Evolutionary conservation across 345 rosid species (phyloP).

Genomic region (Rhodomyrtus tomentosa): DNA sequence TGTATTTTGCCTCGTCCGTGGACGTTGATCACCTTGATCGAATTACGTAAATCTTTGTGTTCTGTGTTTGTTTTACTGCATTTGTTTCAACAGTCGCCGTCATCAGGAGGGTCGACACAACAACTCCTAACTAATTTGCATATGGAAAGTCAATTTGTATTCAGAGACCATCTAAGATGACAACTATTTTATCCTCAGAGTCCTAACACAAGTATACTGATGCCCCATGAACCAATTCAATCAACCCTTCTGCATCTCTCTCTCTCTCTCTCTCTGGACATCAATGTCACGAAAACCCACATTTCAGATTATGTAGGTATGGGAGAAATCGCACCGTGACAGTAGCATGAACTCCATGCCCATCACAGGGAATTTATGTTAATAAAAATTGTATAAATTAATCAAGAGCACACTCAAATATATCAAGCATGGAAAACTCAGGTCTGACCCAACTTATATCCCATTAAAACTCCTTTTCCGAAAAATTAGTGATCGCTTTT

Average conservation of each 20-base stretch:
- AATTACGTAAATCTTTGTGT: too few relatives aligned
- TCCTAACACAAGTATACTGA: background rate
- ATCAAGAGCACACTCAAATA: background rate
- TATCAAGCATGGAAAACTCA: too few relatives aligned
- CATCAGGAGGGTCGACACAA: background rate
- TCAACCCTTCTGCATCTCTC: background rate
- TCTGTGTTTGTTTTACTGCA: too few relatives aligned
- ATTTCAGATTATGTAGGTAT: background rate
- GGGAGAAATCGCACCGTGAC: background rate
- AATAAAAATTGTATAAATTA: background rate
- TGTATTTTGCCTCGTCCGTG: too few relatives aligned
- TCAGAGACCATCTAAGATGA: background rate
- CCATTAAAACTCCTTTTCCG: background rate
- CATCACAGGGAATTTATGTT: background rate
- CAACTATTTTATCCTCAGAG: background rate
- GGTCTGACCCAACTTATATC: background rate
- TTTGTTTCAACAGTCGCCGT: too few relatives aligned
- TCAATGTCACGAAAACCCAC: fast-evolving
- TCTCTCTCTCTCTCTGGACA: background rate
- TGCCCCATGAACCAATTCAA: background rate
- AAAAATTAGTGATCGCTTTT: background rate
- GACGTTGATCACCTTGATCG: too few relatives aligned
- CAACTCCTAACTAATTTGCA: background rate
- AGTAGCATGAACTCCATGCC: background rate
- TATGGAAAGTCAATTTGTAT: background rate